A percentile compares a stretch with the other conserved stretches of the same genome.
Conservation (phyloP, 768 basidiomycete genomes). For the Amanita phalloides region DNA sequence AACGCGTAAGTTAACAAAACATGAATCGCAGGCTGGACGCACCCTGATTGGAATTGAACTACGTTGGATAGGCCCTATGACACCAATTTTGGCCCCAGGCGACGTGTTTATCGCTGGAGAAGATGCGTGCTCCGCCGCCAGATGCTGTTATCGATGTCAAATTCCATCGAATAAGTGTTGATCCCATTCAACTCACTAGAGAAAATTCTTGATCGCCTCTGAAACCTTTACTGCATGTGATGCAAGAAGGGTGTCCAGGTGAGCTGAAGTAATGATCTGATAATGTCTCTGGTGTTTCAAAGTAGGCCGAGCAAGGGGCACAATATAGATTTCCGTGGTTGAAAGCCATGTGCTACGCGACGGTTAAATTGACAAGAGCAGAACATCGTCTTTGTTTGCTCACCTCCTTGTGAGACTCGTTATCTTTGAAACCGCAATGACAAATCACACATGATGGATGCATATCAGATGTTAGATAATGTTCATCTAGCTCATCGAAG, state of each 20-base stretch:
- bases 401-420: conserved; percentile 18
- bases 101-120: conserved; percentile 1
- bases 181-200: conserved; percentile 17
- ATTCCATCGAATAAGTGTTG: background rate
- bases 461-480: conserved; percentile 25
- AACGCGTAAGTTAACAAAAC: background rate
- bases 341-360: background rate
- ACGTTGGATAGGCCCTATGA: conserved; percentile 16
- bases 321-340: conserved; percentile 16
- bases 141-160: conserved; percentile 10
- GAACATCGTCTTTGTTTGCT: background rate
- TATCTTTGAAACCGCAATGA: conserved; percentile 27
- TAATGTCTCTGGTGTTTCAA: conserved; percentile 23
- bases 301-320: conserved; percentile 26
- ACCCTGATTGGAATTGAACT: conserved; percentile 17
- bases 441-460: conserved; percentile 38
- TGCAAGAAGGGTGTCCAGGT: conserved; percentile 33
- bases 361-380: background rate
- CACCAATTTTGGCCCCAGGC: conserved; percentile 1
- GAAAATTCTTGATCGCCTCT: conserved; percentile 23
- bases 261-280: conserved; percentile 31
- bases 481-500: conserved; percentile 25
- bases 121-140: conserved; percentile 6
- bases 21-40: background rate
- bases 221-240: conserved; percentile 30